phyloP scores from a whole-genome alignment of 768 basidiomycete species.

The Hypsizygus marmoreus region DNA sequence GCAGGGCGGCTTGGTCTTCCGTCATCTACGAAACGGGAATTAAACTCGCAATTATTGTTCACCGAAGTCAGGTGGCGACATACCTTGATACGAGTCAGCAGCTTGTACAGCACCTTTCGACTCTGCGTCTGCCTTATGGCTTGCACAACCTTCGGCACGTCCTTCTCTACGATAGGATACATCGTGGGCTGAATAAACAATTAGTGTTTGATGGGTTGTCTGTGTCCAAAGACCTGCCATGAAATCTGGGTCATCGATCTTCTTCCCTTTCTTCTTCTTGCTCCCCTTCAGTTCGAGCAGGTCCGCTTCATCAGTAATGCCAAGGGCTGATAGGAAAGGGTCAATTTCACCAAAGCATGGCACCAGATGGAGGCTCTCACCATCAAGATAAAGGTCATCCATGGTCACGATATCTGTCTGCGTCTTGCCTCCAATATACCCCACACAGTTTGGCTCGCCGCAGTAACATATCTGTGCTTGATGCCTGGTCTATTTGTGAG shows the following conservation, averaged over 20 bases:
- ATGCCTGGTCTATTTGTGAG: too few species aligned
- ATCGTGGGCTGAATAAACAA: too few species aligned
- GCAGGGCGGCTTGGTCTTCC: constrained; percentile 72
- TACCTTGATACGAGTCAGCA: constrained; percentile 86
- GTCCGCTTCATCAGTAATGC: constrained; percentile 91
- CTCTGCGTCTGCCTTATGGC: constrained; percentile 88
- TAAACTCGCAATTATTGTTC: too few species aligned
- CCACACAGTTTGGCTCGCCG: constrained; percentile 93
- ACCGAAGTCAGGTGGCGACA: too few species aligned
- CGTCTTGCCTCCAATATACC: constrained; percentile 96
- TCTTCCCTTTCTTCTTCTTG: constrained; percentile 90
- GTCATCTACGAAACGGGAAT: constrained; percentile 85
- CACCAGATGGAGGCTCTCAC: constrained; percentile 38
- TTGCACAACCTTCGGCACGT: constrained; percentile 89
- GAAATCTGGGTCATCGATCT: constrained; percentile 90
- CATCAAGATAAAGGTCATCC: constrained; percentile 94
- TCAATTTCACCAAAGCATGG: constrained; percentile 5
- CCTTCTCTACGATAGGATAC: constrained; percentile 72
- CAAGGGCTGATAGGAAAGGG: constrained; percentile 67
- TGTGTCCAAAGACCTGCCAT: too few species aligned
- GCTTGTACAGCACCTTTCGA: constrained; percentile 76
- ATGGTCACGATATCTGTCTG: constrained; percentile 95
- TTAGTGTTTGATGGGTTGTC: too few species aligned
- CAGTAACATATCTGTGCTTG: constrained; percentile 95
- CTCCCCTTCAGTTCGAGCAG: constrained; percentile 84